Evolutionary conservation across 2,329 filamentous ascomycete genomes (phyloP).

Genomic region (Pestalotiopsis fici): DNA sequence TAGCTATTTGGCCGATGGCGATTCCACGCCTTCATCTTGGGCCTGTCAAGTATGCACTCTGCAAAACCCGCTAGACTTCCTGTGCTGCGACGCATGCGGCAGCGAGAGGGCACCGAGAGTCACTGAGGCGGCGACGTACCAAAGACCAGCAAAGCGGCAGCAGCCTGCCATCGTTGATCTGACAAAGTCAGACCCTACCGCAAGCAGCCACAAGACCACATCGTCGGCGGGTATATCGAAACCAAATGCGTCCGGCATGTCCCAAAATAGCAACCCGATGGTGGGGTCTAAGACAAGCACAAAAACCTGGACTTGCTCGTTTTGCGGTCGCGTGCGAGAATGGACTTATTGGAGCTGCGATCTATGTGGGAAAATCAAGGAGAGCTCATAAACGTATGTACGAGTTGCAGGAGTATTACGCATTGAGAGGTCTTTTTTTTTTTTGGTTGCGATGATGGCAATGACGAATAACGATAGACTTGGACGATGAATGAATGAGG

Average conservation of each 20-base stretch:
- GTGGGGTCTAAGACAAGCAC: constrained; percentile 23
- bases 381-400: constrained; percentile 37
- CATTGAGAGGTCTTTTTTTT: background rate
- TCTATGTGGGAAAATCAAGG: constrained; percentile 55
- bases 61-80: constrained; percentile 50
- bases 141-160: constrained; percentile 19
- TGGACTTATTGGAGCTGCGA: constrained; percentile 59
- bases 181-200: constrained; percentile 14
- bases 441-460: background rate
- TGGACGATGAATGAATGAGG: no score
- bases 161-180: constrained; percentile 22
- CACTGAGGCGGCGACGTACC: background rate
- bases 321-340: constrained; percentile 54
- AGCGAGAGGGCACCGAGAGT: constrained; percentile 32
- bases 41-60: constrained; percentile 58
- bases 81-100: constrained; percentile 60
- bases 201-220: background rate
- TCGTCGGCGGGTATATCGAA: background rate
- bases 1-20: background rate
- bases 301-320: constrained; percentile 50
- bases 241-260: constrained; percentile 4
- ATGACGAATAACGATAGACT: background rate
- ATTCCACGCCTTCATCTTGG: constrained; percentile 40
- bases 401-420: background rate
- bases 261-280: constrained; percentile 16